Conservation (phyloP, 495 filamentous ascomycete genomes). For the Penicillium tannophilum region DNA sequence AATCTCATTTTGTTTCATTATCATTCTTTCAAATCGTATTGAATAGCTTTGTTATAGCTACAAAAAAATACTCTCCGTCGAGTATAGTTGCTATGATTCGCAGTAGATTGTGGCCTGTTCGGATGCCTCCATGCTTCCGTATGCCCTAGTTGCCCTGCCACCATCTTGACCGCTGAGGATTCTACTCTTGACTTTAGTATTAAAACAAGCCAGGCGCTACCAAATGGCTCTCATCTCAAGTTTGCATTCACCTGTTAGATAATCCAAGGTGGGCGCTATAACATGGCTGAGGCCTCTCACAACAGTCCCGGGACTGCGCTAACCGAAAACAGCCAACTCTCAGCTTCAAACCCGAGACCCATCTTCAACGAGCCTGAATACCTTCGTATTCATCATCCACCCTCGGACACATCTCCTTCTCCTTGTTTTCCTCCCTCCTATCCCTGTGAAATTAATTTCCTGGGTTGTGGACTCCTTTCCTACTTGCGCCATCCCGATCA, state of each 20-base stretch:
- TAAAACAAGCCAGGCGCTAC: background rate
- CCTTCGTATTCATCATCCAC: slow-evolving; percentile 26
- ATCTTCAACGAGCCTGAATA: slow-evolving; percentile 24
- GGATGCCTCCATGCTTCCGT: background rate
- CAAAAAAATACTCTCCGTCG: background rate
- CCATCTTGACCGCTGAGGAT: background rate
- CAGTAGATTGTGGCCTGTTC: background rate
- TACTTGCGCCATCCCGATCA: slow-evolving; percentile 24
- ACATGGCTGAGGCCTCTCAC: slow-evolving; percentile 1
- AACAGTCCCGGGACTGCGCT: slow-evolving; percentile 31
- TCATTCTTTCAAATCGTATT: background rate
- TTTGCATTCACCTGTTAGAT: background rate
- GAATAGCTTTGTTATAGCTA: background rate
- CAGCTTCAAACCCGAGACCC: slow-evolving; percentile 42
- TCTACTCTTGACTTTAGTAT: background rate
- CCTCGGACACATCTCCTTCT: slow-evolving; percentile 26
- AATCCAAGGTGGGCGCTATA: background rate
- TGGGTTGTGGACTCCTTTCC: slow-evolving; percentile 30
- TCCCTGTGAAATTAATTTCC: slow-evolving; percentile 23
- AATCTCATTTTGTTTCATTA: slow-evolving; percentile 34
- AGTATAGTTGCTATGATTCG: background rate
- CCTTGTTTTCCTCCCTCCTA: slow-evolving; percentile 16
- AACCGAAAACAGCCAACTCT: slow-evolving; percentile 49
- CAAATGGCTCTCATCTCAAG: background rate
- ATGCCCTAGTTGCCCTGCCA: background rate